Conservation (phyloP, 805 yeast species). For the Barnettozyma siamensis region DNA sequence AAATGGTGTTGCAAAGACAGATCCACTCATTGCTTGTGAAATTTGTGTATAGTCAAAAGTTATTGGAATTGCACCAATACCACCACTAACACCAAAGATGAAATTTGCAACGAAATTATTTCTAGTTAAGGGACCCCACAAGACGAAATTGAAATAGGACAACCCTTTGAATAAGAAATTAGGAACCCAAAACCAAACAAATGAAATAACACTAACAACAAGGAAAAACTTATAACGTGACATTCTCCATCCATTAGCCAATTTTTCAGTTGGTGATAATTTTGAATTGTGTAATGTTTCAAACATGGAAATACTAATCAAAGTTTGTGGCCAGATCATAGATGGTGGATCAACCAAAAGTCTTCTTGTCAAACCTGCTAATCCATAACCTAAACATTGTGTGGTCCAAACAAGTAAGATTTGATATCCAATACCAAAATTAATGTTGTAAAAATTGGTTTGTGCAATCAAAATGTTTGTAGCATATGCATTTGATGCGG, state of each 20-base stretch:
- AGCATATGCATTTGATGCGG: conserved; percentile 46
- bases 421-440: conserved; percentile 44
- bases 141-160: conserved; percentile 41
- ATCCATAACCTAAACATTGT: conserved; percentile 61
- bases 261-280: conserved; percentile 32
- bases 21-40: conserved; percentile 40
- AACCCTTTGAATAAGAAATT: conserved; percentile 44
- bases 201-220: conserved; percentile 34
- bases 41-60: conserved; percentile 56
- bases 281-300: conserved; percentile 37
- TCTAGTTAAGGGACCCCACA: conserved; percentile 51
- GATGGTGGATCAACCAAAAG: conserved; percentile 57
- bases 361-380: conserved; percentile 58
- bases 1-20: conserved; percentile 55
- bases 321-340: conserved; percentile 67
- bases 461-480: conserved; percentile 52
- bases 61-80: conserved; percentile 48
- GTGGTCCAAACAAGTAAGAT: conserved; percentile 47
- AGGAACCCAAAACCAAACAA: conserved; percentile 61
- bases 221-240: conserved; percentile 44
- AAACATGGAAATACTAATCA: conserved; percentile 55
- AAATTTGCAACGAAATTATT: conserved; percentile 53
- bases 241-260: conserved; percentile 49
- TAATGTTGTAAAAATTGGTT: conserved; percentile 40
- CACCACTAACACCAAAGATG: conserved; percentile 53